Conservation (phyloP, 148 eudicot genomes). For the Rhododendron williamsianum region DNA sequence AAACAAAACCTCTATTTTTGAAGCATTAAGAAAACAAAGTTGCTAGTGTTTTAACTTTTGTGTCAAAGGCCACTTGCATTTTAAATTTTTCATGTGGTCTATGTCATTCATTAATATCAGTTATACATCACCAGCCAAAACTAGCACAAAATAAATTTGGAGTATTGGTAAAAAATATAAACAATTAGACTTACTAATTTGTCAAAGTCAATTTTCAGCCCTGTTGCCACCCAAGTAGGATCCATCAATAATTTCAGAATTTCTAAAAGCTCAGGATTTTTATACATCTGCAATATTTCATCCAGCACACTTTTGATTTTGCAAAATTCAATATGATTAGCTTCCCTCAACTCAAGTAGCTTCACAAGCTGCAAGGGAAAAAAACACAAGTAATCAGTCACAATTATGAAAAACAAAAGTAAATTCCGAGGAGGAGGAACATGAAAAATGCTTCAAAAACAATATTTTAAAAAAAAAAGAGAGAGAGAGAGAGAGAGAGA, state of each 20-base stretch:
- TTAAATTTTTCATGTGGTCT: neutral
- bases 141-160: neutral
- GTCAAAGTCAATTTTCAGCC: constrained; percentile 73
- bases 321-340: constrained; percentile 92
- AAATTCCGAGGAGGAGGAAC: neutral
- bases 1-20: neutral
- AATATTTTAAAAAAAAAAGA: neutral
- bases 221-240: constrained; percentile 94
- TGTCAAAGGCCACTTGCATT: neutral
- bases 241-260: constrained; percentile 72
- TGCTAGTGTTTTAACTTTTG: neutral
- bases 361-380: constrained; percentile 76
- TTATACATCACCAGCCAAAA: neutral
- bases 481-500: too few relatives aligned
- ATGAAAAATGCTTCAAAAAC: neutral
- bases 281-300: constrained; percentile 59
- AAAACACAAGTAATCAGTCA: neutral
- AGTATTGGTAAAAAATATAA: neutral
- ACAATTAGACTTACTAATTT: constrained; percentile 51
- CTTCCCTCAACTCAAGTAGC: constrained; percentile 94
- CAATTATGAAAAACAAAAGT: neutral
- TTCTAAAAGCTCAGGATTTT: constrained; percentile 56
- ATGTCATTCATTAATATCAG: neutral
- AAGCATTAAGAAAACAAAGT: neutral
- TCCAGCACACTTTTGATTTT: constrained; percentile 82